These are phyloP conservation scores for Dianthus caryophyllus DNA, from an alignment of 148 eudicot species.

Conservation along the genomic window DNA sequence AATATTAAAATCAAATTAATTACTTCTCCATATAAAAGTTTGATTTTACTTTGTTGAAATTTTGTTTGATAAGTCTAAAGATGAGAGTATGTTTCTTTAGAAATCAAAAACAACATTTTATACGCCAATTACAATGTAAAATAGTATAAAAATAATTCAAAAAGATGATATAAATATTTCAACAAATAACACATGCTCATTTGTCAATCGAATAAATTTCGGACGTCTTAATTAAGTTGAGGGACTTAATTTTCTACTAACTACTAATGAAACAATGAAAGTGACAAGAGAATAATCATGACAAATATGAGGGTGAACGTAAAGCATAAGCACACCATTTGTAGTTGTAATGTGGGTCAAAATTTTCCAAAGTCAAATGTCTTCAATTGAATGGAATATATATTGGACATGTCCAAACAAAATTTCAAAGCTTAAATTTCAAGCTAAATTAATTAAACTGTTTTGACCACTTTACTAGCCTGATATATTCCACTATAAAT, in stretches of 20 bases:
- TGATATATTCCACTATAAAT: too few relatives aligned
- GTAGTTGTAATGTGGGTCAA: constrained; percentile 11
- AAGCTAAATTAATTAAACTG: constrained; percentile 9
- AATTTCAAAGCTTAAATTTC: constrained; percentile 1
- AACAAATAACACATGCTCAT: neutral
- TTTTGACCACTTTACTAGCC: constrained; percentile 6
- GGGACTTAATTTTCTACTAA: too few relatives aligned
- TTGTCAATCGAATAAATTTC: neutral
- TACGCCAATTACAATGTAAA: too few relatives aligned
- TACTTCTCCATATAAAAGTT: too few relatives aligned
- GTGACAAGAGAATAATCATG: constrained; percentile 4
- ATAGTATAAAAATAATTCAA: too few relatives aligned
- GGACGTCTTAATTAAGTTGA: neutral
- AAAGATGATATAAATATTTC: too few relatives aligned
- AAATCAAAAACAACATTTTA: too few relatives aligned
- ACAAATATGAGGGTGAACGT: neutral
- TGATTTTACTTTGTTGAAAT: too few relatives aligned
- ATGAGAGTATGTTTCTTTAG: too few relatives aligned
- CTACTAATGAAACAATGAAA: neutral
- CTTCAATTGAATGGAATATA: constrained; percentile 6
- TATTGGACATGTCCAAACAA: constrained; percentile 5
- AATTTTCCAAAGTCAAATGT: neutral
- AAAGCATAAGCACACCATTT: constrained; percentile 11
- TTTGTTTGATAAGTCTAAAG: too few relatives aligned
- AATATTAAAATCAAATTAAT: too few relatives aligned